Evolutionary conservation across 805 yeast genomes (phyloP), one percentile per base, ranked within the genome.

Genomic region (Lipomyces yamanashiensis): DNA sequence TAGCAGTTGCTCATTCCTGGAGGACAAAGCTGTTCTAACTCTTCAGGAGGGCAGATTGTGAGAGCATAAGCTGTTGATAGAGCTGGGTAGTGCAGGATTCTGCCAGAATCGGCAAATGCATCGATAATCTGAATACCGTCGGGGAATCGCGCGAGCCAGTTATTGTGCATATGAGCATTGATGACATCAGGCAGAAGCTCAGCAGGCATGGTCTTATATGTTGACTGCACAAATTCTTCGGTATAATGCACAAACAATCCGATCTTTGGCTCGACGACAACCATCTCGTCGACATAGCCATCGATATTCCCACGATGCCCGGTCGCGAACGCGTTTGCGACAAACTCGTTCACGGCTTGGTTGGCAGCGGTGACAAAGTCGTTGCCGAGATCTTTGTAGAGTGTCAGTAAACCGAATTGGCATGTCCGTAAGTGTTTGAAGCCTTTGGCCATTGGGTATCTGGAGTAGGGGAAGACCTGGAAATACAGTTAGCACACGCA

Each of bases 141-240:
- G 4, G 59, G 51, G 53, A 67, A 71, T 19, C 65, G 63, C 23
- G 62, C 57, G 39, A 73, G 33, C 53, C 71, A 73, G 6, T 66
- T 58, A 28, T 69, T 67, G 49, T 72, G 75, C 56, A 73, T 60
- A 48, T 73, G 75, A 7, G 69, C 64, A 21, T 71, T 69, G 62
- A 72, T 71, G 10, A 73, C 62, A 8, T 60, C 70, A 7, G 74
- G 73, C n/a, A 70, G 56, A 15, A 62, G 60, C 33, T 39, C 48
- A n/a, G 45, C 51, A 19, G 58, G 64, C n/a, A 64, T 28, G 0
- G 52, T 54, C 15, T 59, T 63, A 43, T 58, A 57, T 12, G 64
- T 54, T 17, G n/a, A 51, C 6, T 39, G 36, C n/a, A 71, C 69
- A 23, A 61, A 67, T n/a, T 58, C 65, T 12, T 45, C 50, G 2